phyloP scores from a whole-genome alignment of 2,329 filamentous ascomycete genomes.

The Zymoseptoria passerinii region DNA sequence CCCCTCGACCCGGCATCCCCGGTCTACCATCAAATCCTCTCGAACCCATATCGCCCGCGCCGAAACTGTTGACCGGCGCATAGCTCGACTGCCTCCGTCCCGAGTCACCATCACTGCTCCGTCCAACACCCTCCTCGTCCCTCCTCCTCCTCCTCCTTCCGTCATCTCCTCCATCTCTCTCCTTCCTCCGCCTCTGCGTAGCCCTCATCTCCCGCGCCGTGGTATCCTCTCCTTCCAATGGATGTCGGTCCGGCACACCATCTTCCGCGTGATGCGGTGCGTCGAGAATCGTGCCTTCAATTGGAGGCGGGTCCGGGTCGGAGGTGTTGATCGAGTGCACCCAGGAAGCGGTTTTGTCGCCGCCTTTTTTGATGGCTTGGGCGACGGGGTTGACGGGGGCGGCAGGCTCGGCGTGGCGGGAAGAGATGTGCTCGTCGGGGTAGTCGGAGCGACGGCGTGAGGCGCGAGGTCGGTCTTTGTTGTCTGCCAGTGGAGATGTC shows the following conservation, averaged over 20 bases:
- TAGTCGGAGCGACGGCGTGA: slow-evolving; percentile 26
- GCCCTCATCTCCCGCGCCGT: slow-evolving; percentile 27
- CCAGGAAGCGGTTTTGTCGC: slow-evolving; percentile 45
- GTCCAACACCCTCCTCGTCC: slow-evolving; percentile 17
- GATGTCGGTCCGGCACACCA: slow-evolving; percentile 16
- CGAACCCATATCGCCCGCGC: slow-evolving; percentile 29
- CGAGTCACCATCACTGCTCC: slow-evolving; percentile 29
- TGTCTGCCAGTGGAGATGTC: slow-evolving; percentile 17
- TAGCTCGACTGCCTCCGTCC: slow-evolving; percentile 22
- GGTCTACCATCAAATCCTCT: slow-evolving; percentile 37
- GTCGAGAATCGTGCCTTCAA: slow-evolving; percentile 42
- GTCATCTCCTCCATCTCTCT: slow-evolving; percentile 16
- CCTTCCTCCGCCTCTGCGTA: slow-evolving; percentile 15
- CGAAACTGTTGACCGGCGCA: slow-evolving; percentile 23
- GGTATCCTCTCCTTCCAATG: slow-evolving; percentile 18
- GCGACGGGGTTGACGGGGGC: slow-evolving; percentile 14
- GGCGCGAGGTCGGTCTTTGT: slow-evolving; percentile 24
- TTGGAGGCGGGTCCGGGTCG: slow-evolving; percentile 39
- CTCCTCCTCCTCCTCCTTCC: slow-evolving; percentile 18
- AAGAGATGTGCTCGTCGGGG: slow-evolving; percentile 37
- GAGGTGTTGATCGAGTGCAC: slow-evolving; percentile 40
- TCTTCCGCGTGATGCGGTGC: slow-evolving; percentile 25
- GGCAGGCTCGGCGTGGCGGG: slow-evolving; percentile 32
- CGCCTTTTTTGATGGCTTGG: slow-evolving; percentile 26
- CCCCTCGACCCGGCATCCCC: slow-evolving; percentile 22